Evolutionary conservation across 148 eudicot species (phyloP), one percentile per base, ranked within the genome.

Genomic region (Gaultheria prostrata): DNA sequence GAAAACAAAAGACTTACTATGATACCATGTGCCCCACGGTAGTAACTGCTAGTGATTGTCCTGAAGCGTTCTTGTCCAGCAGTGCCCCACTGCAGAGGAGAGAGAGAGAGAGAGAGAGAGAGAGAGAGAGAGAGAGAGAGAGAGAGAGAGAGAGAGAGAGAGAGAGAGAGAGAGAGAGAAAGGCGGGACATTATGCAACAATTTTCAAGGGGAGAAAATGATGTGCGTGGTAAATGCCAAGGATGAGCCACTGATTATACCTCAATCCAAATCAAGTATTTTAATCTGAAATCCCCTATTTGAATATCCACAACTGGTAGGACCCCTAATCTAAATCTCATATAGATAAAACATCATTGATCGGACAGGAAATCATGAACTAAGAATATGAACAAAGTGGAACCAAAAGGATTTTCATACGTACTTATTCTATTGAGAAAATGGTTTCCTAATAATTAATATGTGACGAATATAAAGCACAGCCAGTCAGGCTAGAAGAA

Each of bases 71-170:
- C 81, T 56, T 78, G 81, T 30, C 81, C 81, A 78, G 81, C 81
- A 78, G 67, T 78, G 80, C 30, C 80, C 80, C 92, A 90, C 92
- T 90, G 79, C n/a, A n/a, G n/a, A n/a, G n/a, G n/a, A n/a, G n/a
- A n/a, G n/a, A n/a, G n/a, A n/a, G n/a, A n/a, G n/a, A n/a, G n/a
- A n/a, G n/a, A n/a, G n/a, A n/a, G n/a, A n/a, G n/a, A n/a, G n/a
- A n/a, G n/a, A n/a, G n/a, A n/a, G n/a, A n/a, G n/a, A n/a, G n/a
- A n/a, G n/a, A n/a, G n/a, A n/a, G n/a, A n/a, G n/a, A n/a, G n/a
- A n/a, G n/a, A n/a, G n/a, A n/a, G n/a, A n/a, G n/a, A n/a, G n/a
- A n/a, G n/a, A n/a, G n/a, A n/a, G n/a, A n/a, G n/a, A n/a, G n/a
- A n/a, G n/a, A n/a, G n/a, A n/a, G n/a, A n/a, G n/a, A n/a, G 28